Base-by-base conservation (phyloP, 768 basidiomycete species). In the Chlorophyllum brunneum region DNA sequence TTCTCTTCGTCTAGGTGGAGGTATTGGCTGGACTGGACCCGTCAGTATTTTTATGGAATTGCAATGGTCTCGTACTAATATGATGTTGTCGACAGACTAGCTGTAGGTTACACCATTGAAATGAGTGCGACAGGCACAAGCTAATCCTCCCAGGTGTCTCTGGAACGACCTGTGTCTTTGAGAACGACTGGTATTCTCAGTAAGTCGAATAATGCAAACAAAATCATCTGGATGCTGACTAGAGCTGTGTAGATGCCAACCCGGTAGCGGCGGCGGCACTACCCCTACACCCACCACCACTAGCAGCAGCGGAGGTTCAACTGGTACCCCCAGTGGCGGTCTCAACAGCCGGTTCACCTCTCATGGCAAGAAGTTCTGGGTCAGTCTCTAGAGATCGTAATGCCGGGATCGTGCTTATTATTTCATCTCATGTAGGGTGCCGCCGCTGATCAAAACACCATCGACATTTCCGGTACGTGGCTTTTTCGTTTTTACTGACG, bases 301-400 rank as follows among this genome's bases (percentile, higher is more conserved):
- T n/a, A 34, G 37, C 44, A 16, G 23, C 49, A 40, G 45, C 58
- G 11, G 24, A 18, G 47, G 23, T 9, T 42, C 55, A 4, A 59
- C 58, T 20, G 43, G 51, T 10, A 31, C 37, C 7, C 39, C 49
- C 30, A 55, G 55, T 40, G 58, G 61, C 1, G 58, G 58, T 22
- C 55, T 67, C 18, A 62, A 67, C 50, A 55, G 16, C 42, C 60
- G 61, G 15, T 63, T 66, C 55, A 54, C 56, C 23, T 56, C 64
- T 24, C 60, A 65, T 42, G 67, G 65, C 20, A 67, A 67, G 61
- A 60, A 66, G 33, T 67, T 67, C 61, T 68, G 64, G 59, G 63
- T 61, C 23, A 26, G 56, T 48, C 11, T 20, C 30, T 16, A 16
- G 2, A 2, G 6, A 11, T 24, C n/a, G 8, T 9, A n/a, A 5